These are phyloP conservation scores for Schwanniomyces pseudopolymorphus DNA, from an alignment of 805 yeast genomes.

Conservation along the genomic window DNA sequence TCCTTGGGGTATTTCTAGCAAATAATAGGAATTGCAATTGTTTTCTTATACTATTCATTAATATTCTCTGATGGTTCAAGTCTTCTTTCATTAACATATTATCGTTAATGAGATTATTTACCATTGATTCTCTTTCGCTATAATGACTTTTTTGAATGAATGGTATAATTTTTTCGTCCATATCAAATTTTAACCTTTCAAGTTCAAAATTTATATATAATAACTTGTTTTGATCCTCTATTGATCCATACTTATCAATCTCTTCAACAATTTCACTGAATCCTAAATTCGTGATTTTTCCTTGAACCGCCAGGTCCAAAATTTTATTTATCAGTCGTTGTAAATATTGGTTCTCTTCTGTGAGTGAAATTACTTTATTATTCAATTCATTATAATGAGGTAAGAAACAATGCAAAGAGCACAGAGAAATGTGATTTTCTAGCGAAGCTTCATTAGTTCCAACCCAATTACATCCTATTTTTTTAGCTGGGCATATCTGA, in stretches of 20 bases:
- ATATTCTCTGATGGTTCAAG: conserved; percentile 42
- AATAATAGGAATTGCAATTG: conserved; percentile 51
- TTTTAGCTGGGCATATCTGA: conserved; percentile 46
- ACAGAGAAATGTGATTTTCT: conserved; percentile 34
- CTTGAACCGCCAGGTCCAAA: conserved; percentile 48
- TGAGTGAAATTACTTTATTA: conserved; percentile 23
- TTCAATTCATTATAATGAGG: conserved; percentile 25
- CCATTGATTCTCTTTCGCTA: conserved; percentile 27
- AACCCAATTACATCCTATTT: conserved; percentile 52
- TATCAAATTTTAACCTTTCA: conserved; percentile 42
- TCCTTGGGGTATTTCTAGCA: conserved; percentile 31
- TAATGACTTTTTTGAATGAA: conserved; percentile 24
- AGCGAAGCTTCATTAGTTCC: conserved; percentile 35
- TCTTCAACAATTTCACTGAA: conserved; percentile 49
- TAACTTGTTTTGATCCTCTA: conserved; percentile 27
- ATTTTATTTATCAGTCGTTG: conserved; percentile 46
- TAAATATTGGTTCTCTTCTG: conserved; percentile 37
- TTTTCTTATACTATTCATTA: conserved; percentile 47
- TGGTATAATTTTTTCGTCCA: conserved; percentile 39
- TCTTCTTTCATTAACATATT: conserved; percentile 46
- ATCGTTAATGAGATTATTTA: conserved; percentile 35
- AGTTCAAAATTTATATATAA: conserved; percentile 39
- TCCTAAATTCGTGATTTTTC: conserved; percentile 51
- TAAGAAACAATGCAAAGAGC: conserved; percentile 29
- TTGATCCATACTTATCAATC: conserved; percentile 24